Percentiles rank a stretch among this genome's conserved stretches.
Conservation (phyloP, 257 asterid species). For the Striga asiatica region DNA sequence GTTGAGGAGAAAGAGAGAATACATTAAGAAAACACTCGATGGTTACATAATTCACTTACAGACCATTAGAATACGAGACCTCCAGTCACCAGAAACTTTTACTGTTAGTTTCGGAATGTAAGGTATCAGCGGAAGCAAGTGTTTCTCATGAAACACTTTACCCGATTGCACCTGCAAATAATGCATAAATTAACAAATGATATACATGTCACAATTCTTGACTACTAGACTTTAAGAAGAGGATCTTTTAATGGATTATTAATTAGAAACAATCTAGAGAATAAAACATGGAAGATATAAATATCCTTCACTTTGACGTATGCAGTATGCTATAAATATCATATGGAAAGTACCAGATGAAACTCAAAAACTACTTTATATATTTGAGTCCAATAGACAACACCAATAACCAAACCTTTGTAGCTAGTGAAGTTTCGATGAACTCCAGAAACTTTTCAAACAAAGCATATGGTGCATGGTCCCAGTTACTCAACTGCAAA, state of each 20-base stretch:
- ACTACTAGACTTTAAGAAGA: conserved; percentile 2
- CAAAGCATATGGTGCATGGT: conserved; percentile 31
- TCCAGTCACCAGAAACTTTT: conserved; percentile 53
- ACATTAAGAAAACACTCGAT: background rate
- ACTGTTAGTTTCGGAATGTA: conserved; percentile 55
- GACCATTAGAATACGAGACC: conserved; percentile 70
- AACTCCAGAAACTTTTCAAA: conserved; percentile 64
- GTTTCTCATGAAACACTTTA: conserved; percentile 44
- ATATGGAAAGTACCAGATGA: background rate
- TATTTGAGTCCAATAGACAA: conserved; percentile 6
- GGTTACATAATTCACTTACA: conserved; percentile 5
- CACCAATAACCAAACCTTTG: conserved; percentile 40
- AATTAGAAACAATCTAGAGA: background rate
- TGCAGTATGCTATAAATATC: conserved; percentile 3
- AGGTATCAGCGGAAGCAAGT: conserved; percentile 55
- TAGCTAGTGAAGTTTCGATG: conserved; percentile 48
- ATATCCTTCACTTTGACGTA: background rate
- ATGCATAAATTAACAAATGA: background rate
- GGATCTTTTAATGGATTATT: background rate
- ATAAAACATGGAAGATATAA: background rate
- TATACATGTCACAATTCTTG: background rate
- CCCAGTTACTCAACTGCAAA: conserved; percentile 50
- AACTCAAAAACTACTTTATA: conserved; percentile 1
- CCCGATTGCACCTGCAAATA: conserved; percentile 50
- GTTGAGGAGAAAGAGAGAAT: background rate